These are phyloP conservation scores for Oenanthe javanica DNA, from an alignment of 140 eudicot species.

Conservation along the genomic window DNA sequence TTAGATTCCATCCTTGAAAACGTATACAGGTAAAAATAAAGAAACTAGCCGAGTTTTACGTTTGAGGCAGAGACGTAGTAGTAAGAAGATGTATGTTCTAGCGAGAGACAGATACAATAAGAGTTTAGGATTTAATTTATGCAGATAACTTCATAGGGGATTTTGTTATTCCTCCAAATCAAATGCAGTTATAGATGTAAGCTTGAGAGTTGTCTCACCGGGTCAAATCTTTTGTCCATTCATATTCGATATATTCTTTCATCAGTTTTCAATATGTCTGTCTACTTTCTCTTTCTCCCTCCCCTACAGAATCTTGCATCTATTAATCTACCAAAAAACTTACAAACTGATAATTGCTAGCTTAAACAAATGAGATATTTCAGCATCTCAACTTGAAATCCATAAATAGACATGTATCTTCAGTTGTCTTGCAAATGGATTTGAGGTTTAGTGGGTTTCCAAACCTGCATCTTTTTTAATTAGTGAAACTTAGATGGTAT, in stretches of 20 bases:
- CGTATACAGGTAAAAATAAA: neutral
- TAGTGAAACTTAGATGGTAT: neutral
- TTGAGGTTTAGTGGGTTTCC: neutral
- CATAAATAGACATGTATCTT: neutral
- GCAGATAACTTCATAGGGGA: neutral
- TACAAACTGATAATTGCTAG: neutral
- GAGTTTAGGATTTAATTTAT: neutral
- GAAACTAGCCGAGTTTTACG: neutral
- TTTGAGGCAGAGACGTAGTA: neutral
- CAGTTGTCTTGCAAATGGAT: neutral
- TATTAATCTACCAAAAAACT: neutral
- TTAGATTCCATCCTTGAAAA: neutral
- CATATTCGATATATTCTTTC: neutral
- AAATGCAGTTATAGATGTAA: neutral
- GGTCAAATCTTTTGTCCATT: neutral
- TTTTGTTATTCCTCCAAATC: neutral
- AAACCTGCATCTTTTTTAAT: neutral
- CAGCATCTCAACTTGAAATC: neutral
- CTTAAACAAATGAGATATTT: neutral
- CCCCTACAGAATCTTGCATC: too few relatives aligned
- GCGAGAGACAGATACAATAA: neutral
- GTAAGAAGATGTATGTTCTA: neutral
- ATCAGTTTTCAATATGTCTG: neutral
- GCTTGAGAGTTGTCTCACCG: neutral
- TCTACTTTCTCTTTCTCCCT: neutral